Conservation (phyloP, 768 basidiomycete genomes). For the Boletus coccyginus region DNA sequence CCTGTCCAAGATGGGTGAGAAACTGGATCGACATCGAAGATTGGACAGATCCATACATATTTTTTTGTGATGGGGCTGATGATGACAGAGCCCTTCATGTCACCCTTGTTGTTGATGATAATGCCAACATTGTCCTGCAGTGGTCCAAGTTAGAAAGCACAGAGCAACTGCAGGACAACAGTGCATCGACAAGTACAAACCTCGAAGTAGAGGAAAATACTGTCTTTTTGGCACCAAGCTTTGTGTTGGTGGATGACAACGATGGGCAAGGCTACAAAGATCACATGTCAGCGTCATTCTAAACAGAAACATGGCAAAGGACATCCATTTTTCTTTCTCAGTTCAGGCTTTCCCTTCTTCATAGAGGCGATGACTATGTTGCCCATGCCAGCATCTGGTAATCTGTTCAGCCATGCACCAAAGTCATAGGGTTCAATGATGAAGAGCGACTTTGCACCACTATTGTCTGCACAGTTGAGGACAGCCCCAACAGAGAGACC, state of each 20-base stretch:
- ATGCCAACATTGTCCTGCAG: too few relatives aligned
- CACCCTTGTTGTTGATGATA: constrained; percentile 99
- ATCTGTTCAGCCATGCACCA: constrained; percentile 94
- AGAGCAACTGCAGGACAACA: not conserved
- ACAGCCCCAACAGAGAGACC: constrained; percentile 95
- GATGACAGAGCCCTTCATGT: constrained; percentile 99
- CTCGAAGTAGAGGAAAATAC: constrained; percentile 99
- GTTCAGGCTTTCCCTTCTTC: constrained; percentile 99
- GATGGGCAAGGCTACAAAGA: constrained; percentile 81
- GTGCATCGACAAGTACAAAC: constrained; percentile 34
- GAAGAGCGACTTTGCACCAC: constrained; percentile 94
- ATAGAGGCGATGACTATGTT: constrained; percentile 97
- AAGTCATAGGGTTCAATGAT: constrained; percentile 95
- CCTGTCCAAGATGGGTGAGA: too few relatives aligned
- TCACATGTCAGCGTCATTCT: constrained; percentile 11
- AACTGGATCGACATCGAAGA: too few relatives aligned
- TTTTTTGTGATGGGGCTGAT: constrained; percentile 99
- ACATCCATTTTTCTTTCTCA: too few relatives aligned
- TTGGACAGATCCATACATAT: constrained; percentile 63
- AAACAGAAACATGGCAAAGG: too few relatives aligned
- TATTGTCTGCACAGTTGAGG: too few relatives aligned
- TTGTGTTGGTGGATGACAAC: constrained; percentile 98
- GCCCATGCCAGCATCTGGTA: constrained; percentile 93
- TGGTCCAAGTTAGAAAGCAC: not conserved
- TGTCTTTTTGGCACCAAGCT: constrained; percentile 96